Conservation (phyloP, 177 flowering plant genomes). For the Tripterygium wilfordii region DNA sequence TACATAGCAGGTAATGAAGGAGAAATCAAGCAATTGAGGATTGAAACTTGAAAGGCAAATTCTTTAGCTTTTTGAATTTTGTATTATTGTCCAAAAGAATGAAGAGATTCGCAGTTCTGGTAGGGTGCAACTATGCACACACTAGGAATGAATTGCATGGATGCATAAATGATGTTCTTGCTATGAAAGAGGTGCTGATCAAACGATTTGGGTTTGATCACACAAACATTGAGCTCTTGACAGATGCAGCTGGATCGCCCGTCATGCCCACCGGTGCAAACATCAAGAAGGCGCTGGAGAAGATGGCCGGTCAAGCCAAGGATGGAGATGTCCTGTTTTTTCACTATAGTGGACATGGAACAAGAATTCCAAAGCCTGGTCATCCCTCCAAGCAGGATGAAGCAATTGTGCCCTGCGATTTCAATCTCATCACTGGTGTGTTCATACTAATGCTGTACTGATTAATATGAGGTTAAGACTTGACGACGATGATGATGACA, state of each 20-base stretch:
- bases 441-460: too few species aligned
- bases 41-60: too few species aligned
- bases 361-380: conserved; percentile 31
- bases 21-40: too few species aligned
- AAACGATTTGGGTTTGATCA: conserved; percentile 40
- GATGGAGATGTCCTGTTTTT: conserved; percentile 67
- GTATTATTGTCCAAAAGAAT: too few species aligned
- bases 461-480: too few species aligned
- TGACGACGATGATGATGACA: too few species aligned
- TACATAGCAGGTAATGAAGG: too few species aligned
- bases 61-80: too few species aligned
- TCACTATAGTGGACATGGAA: conserved; percentile 87
- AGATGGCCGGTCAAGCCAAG: conserved; percentile 48
- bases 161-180: conserved; percentile 65
- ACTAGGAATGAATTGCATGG: conserved; percentile 60
- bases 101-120: conserved; percentile 51
- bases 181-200: conserved; percentile 39
- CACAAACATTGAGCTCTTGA: conserved; percentile 25
- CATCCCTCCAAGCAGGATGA: conserved; percentile 42
- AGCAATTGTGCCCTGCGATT: conserved; percentile 80
- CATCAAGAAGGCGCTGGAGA: conserved; percentile 38
- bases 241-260: conserved; percentile 22
- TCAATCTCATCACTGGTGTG: conserved; percentile 87
- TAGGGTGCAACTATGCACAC: conserved; percentile 57
- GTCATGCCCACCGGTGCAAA: conserved; percentile 43